Base-by-base conservation (phyloP, 352 stramenopile species). In the Phytophthora quininea region DNA sequence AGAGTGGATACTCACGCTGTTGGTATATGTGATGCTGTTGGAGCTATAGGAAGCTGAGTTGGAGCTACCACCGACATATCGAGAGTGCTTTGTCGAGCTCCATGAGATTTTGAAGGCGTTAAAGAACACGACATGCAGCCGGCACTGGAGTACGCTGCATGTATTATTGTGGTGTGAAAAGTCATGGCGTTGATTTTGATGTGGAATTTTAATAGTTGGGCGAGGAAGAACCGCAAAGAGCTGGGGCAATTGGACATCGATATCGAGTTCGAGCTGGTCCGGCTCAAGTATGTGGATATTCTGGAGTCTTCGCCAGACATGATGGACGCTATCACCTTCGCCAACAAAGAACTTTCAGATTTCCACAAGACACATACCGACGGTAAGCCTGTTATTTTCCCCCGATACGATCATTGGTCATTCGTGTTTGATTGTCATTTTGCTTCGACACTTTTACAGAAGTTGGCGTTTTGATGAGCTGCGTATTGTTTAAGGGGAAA, bases 241-340 rank as follows among this genome's bases (percentile, higher is more conserved):
- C 66, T 93, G 38, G 64, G 63, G 24, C 60, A 53, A 29, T 71
- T 91, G 19, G 64, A 80, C 19, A 82, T 92, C 45, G 80, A 92
- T 53, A 82, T 96, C 29, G 88, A 95, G 64, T 96, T 95, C 65
- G 80, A 95, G 56, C 67, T 96, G 3, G 77, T 92, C n/a, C 79
- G 86, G 1, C 75, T 95, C 48, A 88, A 93, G 58, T 96, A 93
- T 59, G 72, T 96, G 27, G 80, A 92, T 33, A 69, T 90, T 15
- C 74, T 94, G 27, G 82, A 92, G 54, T 82, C 57, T 29, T 91
- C 82, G 15, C 66, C 78, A 10, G 73, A 91, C 15, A 83, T 88
- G 24, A 81, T 92, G 71, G 85, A 93, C 29, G 83, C 85, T 15
- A 69, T 93, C 30, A 80, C 78, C 47, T 86, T 93, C 31, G 85